Percentiles rank a stretch among this genome's conserved stretches.
These are phyloP conservation scores for Tetrapyrgos nigripes DNA, from an alignment of 1,284 basidiomycete genomes.

Conservation along the genomic window DNA sequence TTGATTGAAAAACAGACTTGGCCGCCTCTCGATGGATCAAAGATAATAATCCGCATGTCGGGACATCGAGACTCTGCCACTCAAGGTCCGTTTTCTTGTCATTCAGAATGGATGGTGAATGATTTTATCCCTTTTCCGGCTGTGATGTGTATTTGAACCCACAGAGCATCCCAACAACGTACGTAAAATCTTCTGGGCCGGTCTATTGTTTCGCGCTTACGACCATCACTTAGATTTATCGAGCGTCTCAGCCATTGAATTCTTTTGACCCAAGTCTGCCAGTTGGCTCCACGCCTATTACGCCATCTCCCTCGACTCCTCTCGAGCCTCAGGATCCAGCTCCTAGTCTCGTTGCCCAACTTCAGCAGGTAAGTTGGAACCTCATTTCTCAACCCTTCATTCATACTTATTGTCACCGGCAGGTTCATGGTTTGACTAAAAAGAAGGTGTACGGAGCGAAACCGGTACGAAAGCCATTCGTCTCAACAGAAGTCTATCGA, in stretches of 20 bases:
- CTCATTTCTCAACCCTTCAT: not conserved
- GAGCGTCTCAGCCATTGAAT: not conserved
- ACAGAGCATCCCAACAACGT: slow-evolving; percentile 24
- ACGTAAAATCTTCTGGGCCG: slow-evolving; percentile 29
- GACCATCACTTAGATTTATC: not conserved
- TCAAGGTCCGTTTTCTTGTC: slow-evolving; percentile 9
- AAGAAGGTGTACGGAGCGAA: slow-evolving; percentile 66
- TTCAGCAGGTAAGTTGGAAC: slow-evolving; percentile 39
- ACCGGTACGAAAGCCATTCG: slow-evolving; percentile 54
- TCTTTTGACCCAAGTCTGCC: not conserved
- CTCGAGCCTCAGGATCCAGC: not conserved
- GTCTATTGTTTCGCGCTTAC: slow-evolving; percentile 7
- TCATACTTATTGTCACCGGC: slow-evolving; percentile 17
- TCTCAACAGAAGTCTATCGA: slow-evolving; percentile 29
- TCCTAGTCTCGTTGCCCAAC: slow-evolving; percentile 53
- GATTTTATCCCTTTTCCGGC: not conserved
- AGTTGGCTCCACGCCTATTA: not conserved
- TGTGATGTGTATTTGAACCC: not conserved
- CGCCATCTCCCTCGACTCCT: not conserved
- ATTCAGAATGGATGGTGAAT: too few species aligned
- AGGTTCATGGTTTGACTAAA: slow-evolving; percentile 65
- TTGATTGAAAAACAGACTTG: slow-evolving; percentile 40
- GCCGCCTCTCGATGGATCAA: slow-evolving; percentile 34
- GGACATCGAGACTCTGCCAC: slow-evolving; percentile 6
- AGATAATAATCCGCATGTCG: slow-evolving; percentile 40